These are phyloP conservation scores for Oidiodendron maius DNA, from an alignment of 495 filamentous ascomycete genomes.

Conservation along the genomic window DNA sequence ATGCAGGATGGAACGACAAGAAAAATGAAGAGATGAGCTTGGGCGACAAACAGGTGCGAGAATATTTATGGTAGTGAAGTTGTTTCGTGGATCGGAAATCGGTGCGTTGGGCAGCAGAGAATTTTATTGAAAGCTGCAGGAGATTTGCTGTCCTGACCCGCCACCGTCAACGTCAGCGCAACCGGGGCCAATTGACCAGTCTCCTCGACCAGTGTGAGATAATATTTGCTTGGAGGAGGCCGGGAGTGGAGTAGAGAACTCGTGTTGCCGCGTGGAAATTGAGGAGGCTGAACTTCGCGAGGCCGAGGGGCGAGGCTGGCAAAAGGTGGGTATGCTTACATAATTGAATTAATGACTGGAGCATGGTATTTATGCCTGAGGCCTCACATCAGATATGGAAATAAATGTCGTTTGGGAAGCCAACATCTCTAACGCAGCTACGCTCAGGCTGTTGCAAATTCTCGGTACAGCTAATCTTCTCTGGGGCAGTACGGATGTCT, in stretches of 20 bases:
- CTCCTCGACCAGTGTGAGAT: not conserved
- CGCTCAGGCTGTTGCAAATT: too few species aligned
- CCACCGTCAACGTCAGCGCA: conserved; percentile 16
- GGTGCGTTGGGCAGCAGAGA: too few species aligned
- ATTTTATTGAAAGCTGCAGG: conserved; percentile 16
- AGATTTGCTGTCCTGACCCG: conserved; percentile 16
- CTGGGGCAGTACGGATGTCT: conserved; percentile 8
- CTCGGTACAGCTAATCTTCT: too few species aligned
- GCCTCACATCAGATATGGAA: too few species aligned
- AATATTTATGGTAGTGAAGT: conserved; percentile 11
- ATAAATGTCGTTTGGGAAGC: too few species aligned
- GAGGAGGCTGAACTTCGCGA: not conserved
- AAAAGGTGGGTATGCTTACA: not conserved
- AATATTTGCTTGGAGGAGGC: conserved; percentile 7
- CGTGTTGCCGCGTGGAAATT: not conserved
- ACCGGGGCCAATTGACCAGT: not conserved
- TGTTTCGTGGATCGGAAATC: too few species aligned
- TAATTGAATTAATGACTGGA: too few species aligned
- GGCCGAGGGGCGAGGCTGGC: conserved; percentile 7
- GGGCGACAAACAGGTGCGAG: conserved; percentile 5
- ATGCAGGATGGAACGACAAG: not conserved
- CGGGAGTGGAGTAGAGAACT: conserved; percentile 8
- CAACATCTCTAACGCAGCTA: too few species aligned
- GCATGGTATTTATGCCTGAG: too few species aligned
- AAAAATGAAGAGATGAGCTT: not conserved